Base-by-base conservation (phyloP, 768 basidiomycete genomes). In the Leccinum boreale region DNA sequence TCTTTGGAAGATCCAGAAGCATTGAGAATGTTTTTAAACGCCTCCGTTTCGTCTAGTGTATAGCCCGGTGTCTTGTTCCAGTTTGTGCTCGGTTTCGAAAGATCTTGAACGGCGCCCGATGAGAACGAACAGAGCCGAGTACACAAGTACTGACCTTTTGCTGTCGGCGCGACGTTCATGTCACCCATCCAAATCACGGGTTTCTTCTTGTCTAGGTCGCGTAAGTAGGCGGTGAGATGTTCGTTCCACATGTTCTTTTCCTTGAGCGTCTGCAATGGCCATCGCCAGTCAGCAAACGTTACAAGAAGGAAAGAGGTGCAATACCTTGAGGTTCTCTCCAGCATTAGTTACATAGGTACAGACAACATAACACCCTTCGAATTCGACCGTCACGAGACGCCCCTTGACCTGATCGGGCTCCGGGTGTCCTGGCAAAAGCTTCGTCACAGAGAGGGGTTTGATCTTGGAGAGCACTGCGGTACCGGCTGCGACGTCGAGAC, bases 41-140 rank as follows among this genome's bases (percentile, higher is more conserved):
- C 84, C 5, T 84, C 80, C 10, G 88, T 92, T 74, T 95, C 93
- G 8, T 80, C 84, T 65, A 90, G 84, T 0, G 92, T 94, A 68
- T 92, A 91, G 0, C 92, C 92, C 2, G 92, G 77, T 0, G 88
- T 85, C 69, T 94, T 94, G 71, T 94, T 93, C 90, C 90, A 93
- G 66, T 93, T 92, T 50, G 77, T 62, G 56, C 86, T 85, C 0
- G 86, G 73, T 62, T 91, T 87, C 11, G 83, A 63, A 17, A 92
- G 79, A 68, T 92, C 90, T 90, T 60, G 14, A 50, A 19, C 17
- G 19, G 23, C 17, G 12, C 17, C 21, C 17, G 23, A 33, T 61
- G 39, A 59, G 45, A 11, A n/a, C 15, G 8, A 39, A 36, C 1
- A 6, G 15, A 23, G 14, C 29, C 5, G 46, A 26, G 29, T 10